Evolutionary conservation across 495 filamentous ascomycete genomes (phyloP).

Genomic region (Penicillium herquei): DNA sequence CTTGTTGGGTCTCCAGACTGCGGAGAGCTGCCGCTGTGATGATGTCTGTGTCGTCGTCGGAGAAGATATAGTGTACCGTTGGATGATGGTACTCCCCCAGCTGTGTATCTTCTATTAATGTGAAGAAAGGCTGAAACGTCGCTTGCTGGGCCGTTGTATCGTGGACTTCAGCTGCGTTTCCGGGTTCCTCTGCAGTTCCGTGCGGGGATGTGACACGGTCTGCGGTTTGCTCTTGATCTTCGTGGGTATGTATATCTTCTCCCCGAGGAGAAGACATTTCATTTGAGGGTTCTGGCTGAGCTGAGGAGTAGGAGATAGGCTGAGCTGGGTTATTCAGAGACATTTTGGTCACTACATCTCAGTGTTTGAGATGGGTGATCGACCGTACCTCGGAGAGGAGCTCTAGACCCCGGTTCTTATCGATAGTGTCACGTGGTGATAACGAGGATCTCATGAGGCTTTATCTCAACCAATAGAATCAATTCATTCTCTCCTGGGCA

Average conservation of each 20-base stretch:
- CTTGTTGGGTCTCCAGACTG: constrained; percentile 36
- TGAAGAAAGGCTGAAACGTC: constrained; percentile 52
- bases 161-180: background rate
- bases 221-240: constrained; percentile 11
- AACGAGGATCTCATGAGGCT: background rate
- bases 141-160: constrained; percentile 1
- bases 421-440: background rate
- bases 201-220: constrained; percentile 8
- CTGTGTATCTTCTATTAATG: constrained; percentile 48
- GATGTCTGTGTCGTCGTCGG: constrained; percentile 67
- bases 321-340: constrained; percentile 29
- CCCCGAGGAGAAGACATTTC: constrained; percentile 18
- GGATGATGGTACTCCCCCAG: constrained; percentile 64
- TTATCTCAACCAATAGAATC: background rate
- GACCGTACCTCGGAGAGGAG: background rate
- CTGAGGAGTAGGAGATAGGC: constrained; percentile 30
- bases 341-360: constrained; percentile 40
- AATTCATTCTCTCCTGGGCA: background rate
- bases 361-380: background rate
- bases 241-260: constrained; percentile 21
- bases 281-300: constrained; percentile 6
- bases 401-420: background rate
- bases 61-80: constrained; percentile 86
- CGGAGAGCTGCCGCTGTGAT: constrained; percentile 55
- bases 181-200: constrained; percentile 4